A percentile compares a stretch with the other conserved stretches of the same genome.
Conservation (phyloP, 2,329 filamentous ascomycete species). For the Onygena corvina region DNA sequence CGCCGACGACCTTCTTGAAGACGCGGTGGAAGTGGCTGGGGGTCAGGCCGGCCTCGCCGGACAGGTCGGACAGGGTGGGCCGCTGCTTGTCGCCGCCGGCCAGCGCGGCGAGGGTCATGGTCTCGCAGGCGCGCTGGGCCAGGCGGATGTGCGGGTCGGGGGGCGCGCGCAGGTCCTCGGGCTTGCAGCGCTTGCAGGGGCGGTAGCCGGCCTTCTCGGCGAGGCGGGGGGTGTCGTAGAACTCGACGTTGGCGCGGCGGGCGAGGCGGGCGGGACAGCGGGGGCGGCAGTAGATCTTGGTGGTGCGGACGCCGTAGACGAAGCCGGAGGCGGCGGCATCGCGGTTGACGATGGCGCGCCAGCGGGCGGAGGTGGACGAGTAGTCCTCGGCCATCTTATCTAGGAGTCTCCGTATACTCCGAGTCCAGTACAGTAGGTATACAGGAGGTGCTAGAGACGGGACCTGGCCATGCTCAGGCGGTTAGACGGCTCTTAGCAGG, state of each 20-base stretch:
- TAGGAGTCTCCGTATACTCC: too few species aligned
- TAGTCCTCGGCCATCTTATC: slow-evolving; percentile 14
- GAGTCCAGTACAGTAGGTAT: too few species aligned
- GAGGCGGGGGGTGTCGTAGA: slow-evolving; percentile 38
- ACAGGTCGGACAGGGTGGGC: slow-evolving; percentile 36
- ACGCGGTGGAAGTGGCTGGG: slow-evolving; percentile 44
- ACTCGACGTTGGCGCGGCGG: slow-evolving; percentile 44
- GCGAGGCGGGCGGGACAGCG: slow-evolving; percentile 48
- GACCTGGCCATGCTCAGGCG: too few species aligned
- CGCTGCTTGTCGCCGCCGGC: slow-evolving; percentile 19
- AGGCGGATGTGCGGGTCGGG: slow-evolving; percentile 25
- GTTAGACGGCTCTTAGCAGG: too few species aligned
- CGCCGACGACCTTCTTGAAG: slow-evolving; percentile 41
- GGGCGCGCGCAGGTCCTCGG: slow-evolving; percentile 26
- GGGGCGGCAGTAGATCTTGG: slow-evolving; percentile 46
- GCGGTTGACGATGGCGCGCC: slow-evolving; percentile 36
- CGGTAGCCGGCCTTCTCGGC: slow-evolving; percentile 42
- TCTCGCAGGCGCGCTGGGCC: slow-evolving; percentile 24
- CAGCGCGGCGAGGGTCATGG: slow-evolving; percentile 20
- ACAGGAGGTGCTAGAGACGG: too few species aligned
- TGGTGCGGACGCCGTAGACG: slow-evolving; percentile 46
- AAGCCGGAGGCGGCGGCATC: slow-evolving; percentile 38
- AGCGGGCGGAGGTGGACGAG: slow-evolving; percentile 31
- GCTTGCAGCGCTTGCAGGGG: slow-evolving; percentile 46
- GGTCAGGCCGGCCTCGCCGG: slow-evolving; percentile 38